Evolutionary conservation across 2,329 filamentous ascomycete species (phyloP), one percentile per base, ranked within the genome.

Genomic region (Tetracladium maxilliforme): DNA sequence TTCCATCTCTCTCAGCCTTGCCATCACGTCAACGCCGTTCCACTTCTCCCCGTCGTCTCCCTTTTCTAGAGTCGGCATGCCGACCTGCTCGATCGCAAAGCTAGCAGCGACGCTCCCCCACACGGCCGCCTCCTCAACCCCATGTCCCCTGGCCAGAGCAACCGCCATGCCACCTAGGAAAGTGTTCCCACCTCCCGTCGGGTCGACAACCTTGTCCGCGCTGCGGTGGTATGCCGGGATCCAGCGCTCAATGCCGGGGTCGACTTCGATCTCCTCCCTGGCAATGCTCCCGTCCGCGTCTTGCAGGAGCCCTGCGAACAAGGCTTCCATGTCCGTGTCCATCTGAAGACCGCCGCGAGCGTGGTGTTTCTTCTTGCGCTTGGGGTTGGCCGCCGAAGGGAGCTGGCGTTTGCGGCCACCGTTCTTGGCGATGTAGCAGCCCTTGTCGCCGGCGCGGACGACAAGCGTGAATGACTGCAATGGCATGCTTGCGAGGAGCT

Each of bases 71-170:
- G 47, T 46, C 1, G 87, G 87, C 47, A 92, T 69, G 1, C 90
- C 87, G 26, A 92, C 73, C 48, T 98, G 90, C 51, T 98, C 86
- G 40, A 98, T 92, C 10, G 82, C 82, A 48, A 93, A 90, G 41
- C 84, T 86, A 6, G 90, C 87, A 3, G 83, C 77, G 6, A 95
- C 64, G 22, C 70, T 77, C 5, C 75, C 90, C 70, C 77, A 87
- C 1, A 69, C 59, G 5, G 79, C 73, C 5, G 83, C 84, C 39
- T 82, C 72, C 31, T 74, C 69, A 20, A 80, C 56, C 14, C 48
- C 43, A 36, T 64, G 57, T 2, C 68, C 71, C 26, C 76, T 54
- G 16, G 60, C 72, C 36, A 77, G 49, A 2, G 59, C 70, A 9
- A 73, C 56, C 0, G 60, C 54, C 23, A 72, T 37, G n/a, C 65